Evolutionary conservation across 73 alveolate species (phyloP), one percentile per base, ranked within the genome.

Genomic region (Breviolum minutum): DNA sequence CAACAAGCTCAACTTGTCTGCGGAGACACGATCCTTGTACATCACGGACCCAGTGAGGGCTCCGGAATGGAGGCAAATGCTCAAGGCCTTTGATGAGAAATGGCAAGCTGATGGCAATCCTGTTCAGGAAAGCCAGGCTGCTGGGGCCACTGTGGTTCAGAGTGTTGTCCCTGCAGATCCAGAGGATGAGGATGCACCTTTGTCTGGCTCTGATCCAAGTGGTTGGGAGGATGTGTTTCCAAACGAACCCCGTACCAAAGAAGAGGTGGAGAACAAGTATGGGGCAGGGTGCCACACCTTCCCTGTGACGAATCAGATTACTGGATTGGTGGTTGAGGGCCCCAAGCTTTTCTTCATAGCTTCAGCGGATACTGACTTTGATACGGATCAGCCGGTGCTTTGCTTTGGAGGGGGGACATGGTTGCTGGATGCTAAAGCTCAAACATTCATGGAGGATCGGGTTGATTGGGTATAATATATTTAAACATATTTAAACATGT

Each of bases 351-450:
- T 82, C 73, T n/a, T 82, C 5, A 10, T 13, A 4, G 70, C 29
- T 2, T 5, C 73, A 3, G 91, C 74, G 54, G 74, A 82, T 20
- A 6, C 69, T 5, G 74, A 82, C 60, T 6, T 54, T 10, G 74
- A 48, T 17, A 8, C 4, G 26, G 60, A 82, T 2, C 60, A 54
- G 73, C 54, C 74, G 7, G 27, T 60, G n/a, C 22, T 82, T 19
- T 8, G 26, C 24, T 82, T 82, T 82, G 91, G 91, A 7, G 91
- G 74, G 5, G 91, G 91, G 2, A 54, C 91, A 5, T 82, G 91
- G 91, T 24, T 82, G 19, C 71, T 54, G 4, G 60, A 48, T 20
- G 7, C 32, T 19, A 82, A 82, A 73, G 73, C 74, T 5, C 19
- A 30, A 7, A 60, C 73, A 2, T 82, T 14, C 27, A 54, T 2